Percentiles rank a stretch among this genome's conserved stretches.
Evolutionary conservation across 192 early-diverging fungal species (phyloP).

Genomic region (Backusella macrospora): DNA sequence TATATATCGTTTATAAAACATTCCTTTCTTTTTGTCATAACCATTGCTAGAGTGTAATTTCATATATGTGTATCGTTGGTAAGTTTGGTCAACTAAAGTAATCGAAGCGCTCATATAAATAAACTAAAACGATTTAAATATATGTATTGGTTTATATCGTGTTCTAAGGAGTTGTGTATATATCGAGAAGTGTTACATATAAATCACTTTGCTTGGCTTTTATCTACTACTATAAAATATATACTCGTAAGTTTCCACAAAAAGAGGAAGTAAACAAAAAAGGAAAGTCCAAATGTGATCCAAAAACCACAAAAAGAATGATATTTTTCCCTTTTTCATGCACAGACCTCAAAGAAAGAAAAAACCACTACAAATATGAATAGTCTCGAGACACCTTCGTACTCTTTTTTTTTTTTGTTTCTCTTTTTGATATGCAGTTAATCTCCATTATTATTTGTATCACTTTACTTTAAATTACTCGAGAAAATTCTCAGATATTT

Average conservation of each 20-base stretch:
- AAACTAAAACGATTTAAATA: no score
- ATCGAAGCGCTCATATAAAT: no score
- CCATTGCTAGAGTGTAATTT: no score
- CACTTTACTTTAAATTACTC: neutral
- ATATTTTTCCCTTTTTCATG: slow-evolving; percentile 6
- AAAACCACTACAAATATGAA: neutral
- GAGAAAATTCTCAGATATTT: neutral
- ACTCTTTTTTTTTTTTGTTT: neutral
- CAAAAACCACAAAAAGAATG: neutral
- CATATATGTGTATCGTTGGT: no score
- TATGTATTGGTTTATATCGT: no score
- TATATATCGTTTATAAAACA: no score
- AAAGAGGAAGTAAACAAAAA: neutral
- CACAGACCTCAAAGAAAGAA: slow-evolving; percentile 9
- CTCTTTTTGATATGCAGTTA: neutral
- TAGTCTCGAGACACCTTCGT: neutral
- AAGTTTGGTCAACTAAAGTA: no score
- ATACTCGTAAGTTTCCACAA: neutral
- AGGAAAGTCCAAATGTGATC: slow-evolving; percentile 6
- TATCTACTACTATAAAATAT: neutral
- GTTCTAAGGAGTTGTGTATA: no score
- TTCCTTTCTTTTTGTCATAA: no score
- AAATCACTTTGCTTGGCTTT: neutral
- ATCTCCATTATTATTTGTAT: neutral
- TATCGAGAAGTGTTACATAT: no score